Evolutionary conservation across 2,329 filamentous ascomycete genomes (phyloP).

Genomic region (Hymenoscyphus infarciens): DNA sequence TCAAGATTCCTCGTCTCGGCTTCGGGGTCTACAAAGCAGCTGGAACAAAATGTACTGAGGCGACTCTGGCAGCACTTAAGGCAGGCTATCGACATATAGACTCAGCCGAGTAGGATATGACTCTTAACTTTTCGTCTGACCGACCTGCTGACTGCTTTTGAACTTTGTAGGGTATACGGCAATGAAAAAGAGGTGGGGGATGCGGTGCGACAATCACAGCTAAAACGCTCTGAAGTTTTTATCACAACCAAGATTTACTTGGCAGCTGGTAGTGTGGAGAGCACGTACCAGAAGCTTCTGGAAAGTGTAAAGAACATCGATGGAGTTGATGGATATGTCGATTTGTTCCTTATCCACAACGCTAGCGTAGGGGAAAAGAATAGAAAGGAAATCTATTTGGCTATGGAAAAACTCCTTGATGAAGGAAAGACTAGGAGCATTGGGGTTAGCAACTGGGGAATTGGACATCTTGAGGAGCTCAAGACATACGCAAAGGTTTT

Average conservation of each 20-base stretch:
- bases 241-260: conserved; percentile 67
- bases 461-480: conserved; percentile 66
- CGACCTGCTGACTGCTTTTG: no score
- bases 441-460: conserved; percentile 70
- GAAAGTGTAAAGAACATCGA: conserved; percentile 18
- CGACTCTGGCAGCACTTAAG: no score
- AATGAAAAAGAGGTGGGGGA: conserved; percentile 67
- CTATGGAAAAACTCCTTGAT: conserved; percentile 57
- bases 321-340: conserved; percentile 17
- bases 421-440: conserved; percentile 62
- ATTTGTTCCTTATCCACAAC: conserved; percentile 61
- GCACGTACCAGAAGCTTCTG: conserved; percentile 47
- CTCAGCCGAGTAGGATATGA: no score
- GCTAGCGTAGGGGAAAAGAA: conserved; percentile 52
- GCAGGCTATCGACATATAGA: no score
- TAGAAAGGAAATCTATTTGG: conserved; percentile 61
- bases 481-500: conserved; percentile 60
- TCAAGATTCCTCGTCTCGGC: no score
- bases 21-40: no score
- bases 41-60: no score
- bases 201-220: conserved; percentile 53
- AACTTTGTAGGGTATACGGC: conserved; percentile 54
- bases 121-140: no score
- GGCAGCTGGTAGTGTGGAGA: conserved; percentile 50
- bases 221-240: conserved; percentile 59